Base-by-base conservation (phyloP, 129 eudicot genomes). In the Flaveria linearis region DNA sequence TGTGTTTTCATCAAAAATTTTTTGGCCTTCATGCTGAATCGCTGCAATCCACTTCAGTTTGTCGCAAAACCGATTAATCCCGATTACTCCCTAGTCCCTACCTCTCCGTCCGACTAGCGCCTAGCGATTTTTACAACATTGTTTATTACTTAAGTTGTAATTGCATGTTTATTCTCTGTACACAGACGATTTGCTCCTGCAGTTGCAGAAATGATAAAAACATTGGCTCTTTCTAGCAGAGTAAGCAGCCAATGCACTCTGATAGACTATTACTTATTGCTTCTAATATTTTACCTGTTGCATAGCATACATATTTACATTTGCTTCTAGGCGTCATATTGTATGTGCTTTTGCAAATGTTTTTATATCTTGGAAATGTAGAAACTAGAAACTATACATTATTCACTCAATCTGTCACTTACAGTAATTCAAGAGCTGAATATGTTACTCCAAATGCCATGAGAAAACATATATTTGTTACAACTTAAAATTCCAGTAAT, bases 191-290 rank as follows among this genome's bases (percentile, higher is more conserved):
- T 77, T 53, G 57, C 63, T 61, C 43, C 47, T 71, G 76, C 67
- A 20, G 65, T 73, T 76, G 64, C 2, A 68, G 66, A 65, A 80
- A 88, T 88, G 92, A 83, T 85, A 67, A 88, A 85, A 77, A 69
- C 80, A 72, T 81, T 80, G 36, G 81, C 80, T 63, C 55, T 81
- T 17, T 76, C 88, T 28, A 74, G 77, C 82, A 84, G 73, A 70
- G 87, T 86, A 84, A 74, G 86, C 82, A 69, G 17, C 57, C 42
- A 45, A 50, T 50, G 64, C 66, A 28, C 13, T 64, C 20, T 45
- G 23, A 3, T 28, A 28, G 33, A 28, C 33, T 28, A 5, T 62
- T 74, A 69, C 58, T 79, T 28, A 43, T 70, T 73, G 33, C 72
- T 47, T 80, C 10, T 9, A 41, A 28, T 51, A 64, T 47, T 8